These are phyloP conservation scores for Euphorbia peplus DNA, from an alignment of 345 rosid genomes.

Conservation along the genomic window DNA sequence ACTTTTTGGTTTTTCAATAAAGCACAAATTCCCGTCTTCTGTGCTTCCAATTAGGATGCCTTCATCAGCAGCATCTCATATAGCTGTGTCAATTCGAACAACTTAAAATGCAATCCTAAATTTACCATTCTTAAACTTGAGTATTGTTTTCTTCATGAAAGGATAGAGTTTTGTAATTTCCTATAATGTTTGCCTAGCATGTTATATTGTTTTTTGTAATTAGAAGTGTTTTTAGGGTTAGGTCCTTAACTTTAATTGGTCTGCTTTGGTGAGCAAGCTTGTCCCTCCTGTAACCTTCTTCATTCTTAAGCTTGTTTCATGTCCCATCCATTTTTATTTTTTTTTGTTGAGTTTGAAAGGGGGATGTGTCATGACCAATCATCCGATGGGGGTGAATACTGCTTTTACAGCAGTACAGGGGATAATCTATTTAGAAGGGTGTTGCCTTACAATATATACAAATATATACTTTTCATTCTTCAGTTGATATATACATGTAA, in stretches of 20 bases:
- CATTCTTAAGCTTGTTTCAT: too few species aligned
- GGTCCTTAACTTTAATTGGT: not conserved
- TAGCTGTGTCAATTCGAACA: not conserved
- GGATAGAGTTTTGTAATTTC: too few species aligned
- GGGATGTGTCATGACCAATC: not conserved
- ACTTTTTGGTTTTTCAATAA: not conserved
- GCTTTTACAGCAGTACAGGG: not conserved
- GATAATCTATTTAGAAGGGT: not conserved
- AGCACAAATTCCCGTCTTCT: not conserved
- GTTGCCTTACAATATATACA: not conserved
- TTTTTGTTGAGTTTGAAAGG: not conserved
- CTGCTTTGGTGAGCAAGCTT: slow-evolving; percentile 5
- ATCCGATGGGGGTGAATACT: not conserved
- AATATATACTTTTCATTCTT: not conserved
- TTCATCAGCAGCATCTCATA: not conserved
- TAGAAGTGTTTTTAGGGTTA: not conserved
- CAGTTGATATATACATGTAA: not conserved
- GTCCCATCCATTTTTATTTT: not conserved
- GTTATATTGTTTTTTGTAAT: not conserved
- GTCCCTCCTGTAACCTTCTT: not conserved
- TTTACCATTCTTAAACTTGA: not conserved
- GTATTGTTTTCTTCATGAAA: not conserved
- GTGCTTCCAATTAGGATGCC: not conserved
- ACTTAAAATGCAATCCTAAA: not conserved
- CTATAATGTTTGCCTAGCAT: not conserved